Conservation (phyloP, 1,284 basidiomycete genomes). For the Athelia psychrophila region DNA sequence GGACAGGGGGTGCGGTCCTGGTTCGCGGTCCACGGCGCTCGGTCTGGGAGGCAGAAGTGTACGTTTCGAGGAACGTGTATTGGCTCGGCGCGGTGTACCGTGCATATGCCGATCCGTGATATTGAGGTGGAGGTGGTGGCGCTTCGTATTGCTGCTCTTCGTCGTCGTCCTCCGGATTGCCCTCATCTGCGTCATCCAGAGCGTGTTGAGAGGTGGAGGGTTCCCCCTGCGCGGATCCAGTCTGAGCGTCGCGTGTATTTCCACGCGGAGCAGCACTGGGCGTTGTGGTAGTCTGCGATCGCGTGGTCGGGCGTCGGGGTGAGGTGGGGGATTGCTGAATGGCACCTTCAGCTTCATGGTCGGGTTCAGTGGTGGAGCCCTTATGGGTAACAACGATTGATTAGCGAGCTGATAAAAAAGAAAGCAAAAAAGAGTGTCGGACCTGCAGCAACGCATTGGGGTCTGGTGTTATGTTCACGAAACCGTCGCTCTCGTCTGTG, state of each 20-base stretch:
- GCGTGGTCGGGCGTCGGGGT: background rate
- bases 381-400: background rate
- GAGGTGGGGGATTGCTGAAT: background rate
- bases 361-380: background rate
- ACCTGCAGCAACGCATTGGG: background rate
- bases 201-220: background rate
- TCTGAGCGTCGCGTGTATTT: background rate
- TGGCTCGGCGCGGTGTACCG: background rate
- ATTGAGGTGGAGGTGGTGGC: background rate
- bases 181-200: background rate
- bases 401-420: background rate
- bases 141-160: background rate
- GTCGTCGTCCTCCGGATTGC: background rate
- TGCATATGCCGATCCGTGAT: background rate
- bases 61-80: slow-evolving; percentile 1
- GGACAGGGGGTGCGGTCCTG: slow-evolving; percentile 43
- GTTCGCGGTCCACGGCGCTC: slow-evolving; percentile 1
- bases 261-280: background rate
- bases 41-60: background rate
- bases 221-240: background rate
- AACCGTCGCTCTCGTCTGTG: background rate
- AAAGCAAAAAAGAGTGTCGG: background rate
- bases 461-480: background rate
- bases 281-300: background rate
- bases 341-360: background rate